phyloP scores from a whole-genome alignment of 345 rosid genomes.

The Pistacia integerrima region DNA sequence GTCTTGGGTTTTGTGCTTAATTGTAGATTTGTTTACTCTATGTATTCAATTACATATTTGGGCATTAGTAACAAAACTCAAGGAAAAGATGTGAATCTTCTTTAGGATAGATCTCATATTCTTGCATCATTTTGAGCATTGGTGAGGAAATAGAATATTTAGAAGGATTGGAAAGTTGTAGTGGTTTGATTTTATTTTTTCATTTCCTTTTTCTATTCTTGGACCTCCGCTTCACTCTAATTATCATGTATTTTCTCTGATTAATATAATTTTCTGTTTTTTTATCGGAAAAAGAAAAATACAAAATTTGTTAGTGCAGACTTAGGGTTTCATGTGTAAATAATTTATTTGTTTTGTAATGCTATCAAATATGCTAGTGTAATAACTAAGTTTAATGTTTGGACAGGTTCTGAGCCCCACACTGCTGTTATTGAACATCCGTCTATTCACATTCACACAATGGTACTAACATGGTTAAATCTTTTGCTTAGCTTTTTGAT shows the following conservation, averaged over 20 bases:
- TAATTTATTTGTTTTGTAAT: background rate
- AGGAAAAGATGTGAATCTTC: too few relatives aligned
- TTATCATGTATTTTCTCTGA: too few relatives aligned
- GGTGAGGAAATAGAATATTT: too few relatives aligned
- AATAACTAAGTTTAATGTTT: constrained; percentile 13
- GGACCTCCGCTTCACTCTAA: too few relatives aligned
- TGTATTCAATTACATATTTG: background rate
- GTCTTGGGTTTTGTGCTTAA: background rate
- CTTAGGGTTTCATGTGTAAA: background rate
- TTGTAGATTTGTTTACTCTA: background rate
- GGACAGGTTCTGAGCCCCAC: constrained; percentile 83
- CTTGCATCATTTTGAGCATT: too few relatives aligned
- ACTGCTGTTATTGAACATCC: constrained; percentile 60
- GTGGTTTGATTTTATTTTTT: too few relatives aligned
- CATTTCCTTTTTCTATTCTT: too few relatives aligned
- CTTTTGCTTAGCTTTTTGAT: constrained; percentile 1
- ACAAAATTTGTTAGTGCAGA: background rate
- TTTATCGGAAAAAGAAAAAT: background rate
- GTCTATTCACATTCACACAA: constrained; percentile 78
- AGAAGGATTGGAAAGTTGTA: too few relatives aligned
- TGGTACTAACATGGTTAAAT: constrained; percentile 51
- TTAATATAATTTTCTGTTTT: too few relatives aligned
- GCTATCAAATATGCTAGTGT: background rate
- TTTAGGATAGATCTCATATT: too few relatives aligned
- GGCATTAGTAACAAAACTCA: too few relatives aligned